phyloP scores from a whole-genome alignment of 257 asterid genomes.

The Nicotiana benthamiana region DNA sequence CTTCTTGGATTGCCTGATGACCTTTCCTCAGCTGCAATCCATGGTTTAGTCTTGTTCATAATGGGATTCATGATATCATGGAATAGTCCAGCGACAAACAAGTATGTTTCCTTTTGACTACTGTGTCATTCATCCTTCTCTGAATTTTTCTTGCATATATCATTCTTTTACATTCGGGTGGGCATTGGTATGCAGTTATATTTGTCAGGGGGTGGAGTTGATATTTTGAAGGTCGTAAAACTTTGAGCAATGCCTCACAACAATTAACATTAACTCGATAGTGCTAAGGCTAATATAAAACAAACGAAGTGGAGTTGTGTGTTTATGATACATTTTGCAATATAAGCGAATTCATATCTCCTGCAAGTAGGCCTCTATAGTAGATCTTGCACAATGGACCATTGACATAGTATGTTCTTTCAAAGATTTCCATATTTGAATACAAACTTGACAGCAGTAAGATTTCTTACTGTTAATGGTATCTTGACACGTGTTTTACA shows the following conservation, averaged over 20 bases:
- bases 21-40: constrained; percentile 42
- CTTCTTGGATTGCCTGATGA: constrained; percentile 63
- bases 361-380: no score
- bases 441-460: no score
- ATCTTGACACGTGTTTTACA: no score
- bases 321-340: no score
- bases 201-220: no score
- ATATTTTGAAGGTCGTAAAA: background rate
- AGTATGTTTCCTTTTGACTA: constrained; percentile 26
- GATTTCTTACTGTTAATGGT: no score
- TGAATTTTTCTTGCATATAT: background rate
- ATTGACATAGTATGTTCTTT: no score
- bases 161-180: background rate
- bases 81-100: constrained; percentile 87
- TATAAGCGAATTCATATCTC: no score
- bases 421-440: no score
- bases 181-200: background rate
- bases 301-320: no score
- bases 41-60: constrained; percentile 57
- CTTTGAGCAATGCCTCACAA: background rate
- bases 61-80: constrained; percentile 63
- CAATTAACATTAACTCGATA: background rate
- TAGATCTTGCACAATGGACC: no score
- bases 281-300: background rate
- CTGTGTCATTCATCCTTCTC: background rate